Base-by-base conservation (phyloP, 2,329 filamentous ascomycete genomes). In the Talaromyces albobiverticillius region DNA sequence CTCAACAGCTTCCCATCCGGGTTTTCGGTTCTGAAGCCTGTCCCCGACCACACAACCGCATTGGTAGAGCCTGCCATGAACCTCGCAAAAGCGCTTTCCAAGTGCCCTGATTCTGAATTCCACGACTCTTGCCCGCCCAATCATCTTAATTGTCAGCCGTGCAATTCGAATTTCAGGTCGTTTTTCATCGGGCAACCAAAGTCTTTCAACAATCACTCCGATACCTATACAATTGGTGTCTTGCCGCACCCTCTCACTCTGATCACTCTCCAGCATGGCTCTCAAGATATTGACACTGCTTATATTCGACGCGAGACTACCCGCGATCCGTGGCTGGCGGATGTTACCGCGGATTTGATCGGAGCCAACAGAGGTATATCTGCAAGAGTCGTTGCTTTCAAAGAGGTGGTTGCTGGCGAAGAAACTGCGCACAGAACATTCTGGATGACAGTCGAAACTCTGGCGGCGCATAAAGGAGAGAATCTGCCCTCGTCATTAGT, bases 201-300 rank as follows among this genome's bases (percentile, higher is more conserved):
- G 3, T 74, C 80, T 16, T 94, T 90, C 70, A 81, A 81, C 53
- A 96, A 96, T 70, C 81, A 80, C 4, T 85, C 86, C 13, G 79
- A 78, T 1, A 67, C 87, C 14, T 97, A 91, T 75, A 90, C 88
- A 2, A 89, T 99, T 59, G 91, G 88, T 56, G 89, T 86, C 0
- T 87, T 97, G 11, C 93, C 93, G 0, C 94, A 99, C 68, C 94
- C 94, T 0, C 95, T 91, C 76, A 96, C 92, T 1, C 79, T 90
- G 40, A 82, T 85, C 51, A 82, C 84, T 11, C 76, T 97, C 16
- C 79, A 84, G 55, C 80, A 84, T 55, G 74, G 76, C 50, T 75
- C 82, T 38, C 78, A 83, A 2, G 74, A 79, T 1, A 75, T 89
- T 46, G 86, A 86, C 46, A 72, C 86, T 1, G 70, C 77, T 7